Conservation (phyloP, 192 early-diverging fungal genomes). For the Entrophospora sp. region DNA sequence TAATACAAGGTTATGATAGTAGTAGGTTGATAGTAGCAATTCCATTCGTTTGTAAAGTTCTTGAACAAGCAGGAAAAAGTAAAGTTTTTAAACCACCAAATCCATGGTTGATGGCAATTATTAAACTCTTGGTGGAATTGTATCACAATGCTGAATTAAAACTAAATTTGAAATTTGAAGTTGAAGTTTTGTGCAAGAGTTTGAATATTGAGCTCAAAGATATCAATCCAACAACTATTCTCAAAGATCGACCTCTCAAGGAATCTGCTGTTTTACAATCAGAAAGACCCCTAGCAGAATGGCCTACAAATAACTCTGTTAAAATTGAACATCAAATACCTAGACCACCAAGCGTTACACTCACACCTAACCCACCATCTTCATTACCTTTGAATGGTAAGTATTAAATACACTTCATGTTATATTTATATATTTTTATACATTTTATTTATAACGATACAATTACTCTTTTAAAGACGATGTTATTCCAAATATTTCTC, state of each 20-base stretch:
- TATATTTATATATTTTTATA: neutral
- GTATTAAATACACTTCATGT: neutral
- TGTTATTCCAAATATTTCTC: slow-evolving; percentile 35
- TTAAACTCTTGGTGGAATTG: slow-evolving; percentile 85
- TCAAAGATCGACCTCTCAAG: slow-evolving; percentile 54
- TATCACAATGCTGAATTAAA: slow-evolving; percentile 91
- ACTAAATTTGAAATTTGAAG: slow-evolving; percentile 94
- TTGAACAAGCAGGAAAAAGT: slow-evolving; percentile 78
- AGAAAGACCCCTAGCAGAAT: slow-evolving; percentile 27
- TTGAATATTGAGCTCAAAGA: slow-evolving; percentile 76
- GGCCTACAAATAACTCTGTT: slow-evolving; percentile 28
- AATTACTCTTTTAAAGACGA: too few relatives aligned
- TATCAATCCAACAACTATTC: slow-evolving; percentile 53
- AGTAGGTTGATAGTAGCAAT: slow-evolving; percentile 90
- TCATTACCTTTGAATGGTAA: neutral
- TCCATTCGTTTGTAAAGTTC: slow-evolving; percentile 96
- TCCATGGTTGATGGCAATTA: slow-evolving; percentile 95
- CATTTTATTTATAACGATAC: too few relatives aligned
- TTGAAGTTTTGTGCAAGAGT: slow-evolving; percentile 95
- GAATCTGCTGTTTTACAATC: slow-evolving; percentile 25
- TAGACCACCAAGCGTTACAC: neutral
- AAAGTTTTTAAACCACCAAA: slow-evolving; percentile 92
- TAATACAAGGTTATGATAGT: slow-evolving; percentile 85
- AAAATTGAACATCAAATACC: neutral
- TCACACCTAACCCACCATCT: neutral